Base-by-base conservation (phyloP, 2,329 filamentous ascomycete genomes). In the Fusarium siculi region DNA sequence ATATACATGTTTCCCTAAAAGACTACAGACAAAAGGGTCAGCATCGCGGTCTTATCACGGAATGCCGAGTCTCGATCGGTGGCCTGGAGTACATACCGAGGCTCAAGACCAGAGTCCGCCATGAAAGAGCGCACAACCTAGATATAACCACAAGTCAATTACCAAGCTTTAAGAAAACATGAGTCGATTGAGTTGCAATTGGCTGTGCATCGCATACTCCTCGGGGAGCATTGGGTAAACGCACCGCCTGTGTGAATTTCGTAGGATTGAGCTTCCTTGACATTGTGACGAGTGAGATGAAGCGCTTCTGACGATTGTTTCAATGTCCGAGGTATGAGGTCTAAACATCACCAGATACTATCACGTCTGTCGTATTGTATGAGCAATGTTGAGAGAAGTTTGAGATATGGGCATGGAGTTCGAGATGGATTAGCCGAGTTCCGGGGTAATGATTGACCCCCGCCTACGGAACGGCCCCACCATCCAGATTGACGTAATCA, bases 41-140 rank as follows among this genome's bases (percentile, higher is more conserved):
- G 66, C 23, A 36, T 34, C 36, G 43, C 19, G 9, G 12, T 44
- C 15, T 40, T 32, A 3, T 40, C 15, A 3, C 14, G 0, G 3
- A n/a, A 36, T 37, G 15, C 28, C n/a, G 19, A 21, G 4, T 5
- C 14, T 23, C 4, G 0, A 12, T 19, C 16, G 16, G 23, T 32
- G 28, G 36, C 9, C 23, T 18, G 23, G 30, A 21, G 12, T n/a
- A 62, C 74, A 12, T 80, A 97, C 95, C 93, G 93, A 80, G 94
- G 94, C 82, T 98, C 96, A 25, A 98, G 84, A 11, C 95, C 95
- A 9, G 95, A 97, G 73, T 94, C 93, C 74, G 89, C 89, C 84
- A 93, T 90, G 82, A 98, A 98, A 4, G 93, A 95, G 80, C 93
- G 92, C 86, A 94, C 89, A 52, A 97, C 94, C 94, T 96, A 15